These are phyloP conservation scores for Aphanomyces stellatus DNA, from an alignment of 352 stramenopile genomes.

Conservation along the genomic window DNA sequence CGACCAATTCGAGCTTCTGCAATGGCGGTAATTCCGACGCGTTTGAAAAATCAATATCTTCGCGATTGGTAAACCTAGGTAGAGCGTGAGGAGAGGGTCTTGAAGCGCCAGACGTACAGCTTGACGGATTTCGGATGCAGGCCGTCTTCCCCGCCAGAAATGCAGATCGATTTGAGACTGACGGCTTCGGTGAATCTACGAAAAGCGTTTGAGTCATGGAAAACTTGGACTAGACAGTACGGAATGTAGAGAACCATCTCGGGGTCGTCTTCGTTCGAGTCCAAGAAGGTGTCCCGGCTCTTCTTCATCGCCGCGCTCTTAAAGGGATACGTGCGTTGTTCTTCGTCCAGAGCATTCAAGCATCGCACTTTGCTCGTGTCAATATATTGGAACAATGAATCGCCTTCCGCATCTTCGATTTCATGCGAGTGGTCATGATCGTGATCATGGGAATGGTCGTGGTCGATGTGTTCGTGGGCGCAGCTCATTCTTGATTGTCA, in stretches of 20 bases:
- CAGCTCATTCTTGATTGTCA: constrained; percentile 25
- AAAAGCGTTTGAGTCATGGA: not conserved
- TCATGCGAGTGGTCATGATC: constrained; percentile 53
- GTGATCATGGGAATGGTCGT: constrained; percentile 55
- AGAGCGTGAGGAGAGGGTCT: not conserved
- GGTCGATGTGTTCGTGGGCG: constrained; percentile 39
- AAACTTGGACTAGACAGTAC: constrained; percentile 16
- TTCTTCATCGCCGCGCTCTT: constrained; percentile 72
- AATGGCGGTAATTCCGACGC: constrained; percentile 60
- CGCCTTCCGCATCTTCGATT: constrained; percentile 56
- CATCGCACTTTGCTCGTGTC: constrained; percentile 81
- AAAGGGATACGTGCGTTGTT: constrained; percentile 59
- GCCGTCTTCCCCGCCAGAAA: constrained; percentile 66
- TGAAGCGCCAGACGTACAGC: constrained; percentile 33
- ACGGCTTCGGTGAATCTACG: constrained; percentile 71
- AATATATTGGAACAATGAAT: constrained; percentile 77
- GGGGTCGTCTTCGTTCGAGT: constrained; percentile 73
- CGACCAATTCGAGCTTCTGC: constrained; percentile 66
- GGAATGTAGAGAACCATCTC: constrained; percentile 80
- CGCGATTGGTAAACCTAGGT: constrained; percentile 59
- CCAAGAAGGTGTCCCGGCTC: constrained; percentile 51
- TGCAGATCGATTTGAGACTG: constrained; percentile 84
- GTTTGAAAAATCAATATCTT: constrained; percentile 83
- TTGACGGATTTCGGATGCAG: constrained; percentile 76
- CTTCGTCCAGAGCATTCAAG: constrained; percentile 61